Base-by-base conservation (phyloP, 306 rosid genomes). In the Datisca glomerata region DNA sequence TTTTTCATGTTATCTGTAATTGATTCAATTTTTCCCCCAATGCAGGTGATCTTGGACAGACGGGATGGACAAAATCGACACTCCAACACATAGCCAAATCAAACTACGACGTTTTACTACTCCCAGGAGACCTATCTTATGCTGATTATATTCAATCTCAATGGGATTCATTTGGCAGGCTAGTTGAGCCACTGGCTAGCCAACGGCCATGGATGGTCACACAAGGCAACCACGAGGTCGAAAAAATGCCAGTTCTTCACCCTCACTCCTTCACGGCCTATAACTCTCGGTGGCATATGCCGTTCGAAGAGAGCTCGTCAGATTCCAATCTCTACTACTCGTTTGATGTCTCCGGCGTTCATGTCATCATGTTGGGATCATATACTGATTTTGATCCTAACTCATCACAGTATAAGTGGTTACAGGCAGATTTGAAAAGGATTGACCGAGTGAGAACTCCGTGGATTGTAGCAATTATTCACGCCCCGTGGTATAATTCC, bases 161-260 rank as follows among this genome's bases (percentile, higher is more conserved):
- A 11, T 84, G 97, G 97, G 97, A 89, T 55, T 71, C 76, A 0
- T 83, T 67, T 11, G 97, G 93, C 11, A 68, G 86, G 10, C 64
- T 89, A 2, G 93, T 80, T 0, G 86, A 70, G 60, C 86, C 95
- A 22, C 49, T 69, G 23, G 89, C 97, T 0, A 70, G 95, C 60
- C 68, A 70, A 34, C 68, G 93, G 47, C 98, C 98, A 1, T 89
- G 98, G 98, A 84, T 89, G 98, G 93, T 89, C 8, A 89, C 97
- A 0, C 60, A 63, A 25, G 95, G 95, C 7, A 77, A 89, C 73
- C 95, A 89, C 16, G 98, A 84, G 36, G 1, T 75, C 1, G 95
- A 89, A 68, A 66, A 16, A 48, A 48, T 83, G 22, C 86, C 79
- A 0, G 0, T 66, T 1, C 0, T 74, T 39, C 86, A 80, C 51